Evolutionary conservation across 192 early-diverging fungal genomes (phyloP).

Genomic region (Pilobolus umbonatus): DNA sequence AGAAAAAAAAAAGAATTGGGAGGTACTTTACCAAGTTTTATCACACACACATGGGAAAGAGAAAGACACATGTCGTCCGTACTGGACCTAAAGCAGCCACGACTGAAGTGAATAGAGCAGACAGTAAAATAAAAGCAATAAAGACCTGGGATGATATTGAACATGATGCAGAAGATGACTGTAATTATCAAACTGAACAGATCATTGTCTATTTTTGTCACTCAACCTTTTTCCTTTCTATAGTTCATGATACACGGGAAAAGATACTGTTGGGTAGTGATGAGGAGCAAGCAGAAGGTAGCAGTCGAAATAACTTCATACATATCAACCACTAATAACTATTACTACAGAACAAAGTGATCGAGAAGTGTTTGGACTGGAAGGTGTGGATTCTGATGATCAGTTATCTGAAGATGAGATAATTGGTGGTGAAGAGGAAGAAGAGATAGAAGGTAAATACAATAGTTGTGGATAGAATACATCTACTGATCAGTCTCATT

Average conservation of each 20-base stretch:
- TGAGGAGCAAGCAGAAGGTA: constrained; percentile 9
- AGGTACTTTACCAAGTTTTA: too few relatives aligned
- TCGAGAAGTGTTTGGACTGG: constrained; percentile 75
- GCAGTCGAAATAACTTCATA: background rate
- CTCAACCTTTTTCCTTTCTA: background rate
- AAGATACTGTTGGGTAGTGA: constrained; percentile 46
- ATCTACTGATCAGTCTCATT: constrained; percentile 14
- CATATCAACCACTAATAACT: background rate
- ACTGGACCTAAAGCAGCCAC: too few relatives aligned
- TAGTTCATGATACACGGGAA: constrained; percentile 43
- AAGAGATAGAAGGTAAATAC: constrained; percentile 20
- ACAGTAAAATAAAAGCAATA: constrained; percentile 55
- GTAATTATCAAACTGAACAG: constrained; percentile 37
- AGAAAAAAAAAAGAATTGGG: too few relatives aligned
- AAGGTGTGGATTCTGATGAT: constrained; percentile 52
- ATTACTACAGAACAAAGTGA: constrained; percentile 53
- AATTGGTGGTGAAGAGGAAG: constrained; percentile 16
- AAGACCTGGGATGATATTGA: constrained; percentile 70
- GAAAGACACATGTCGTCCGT: constrained; percentile 23
- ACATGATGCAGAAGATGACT: constrained; percentile 73
- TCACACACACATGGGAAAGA: constrained; percentile 24
- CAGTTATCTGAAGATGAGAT: constrained; percentile 31
- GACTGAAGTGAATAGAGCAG: too few relatives aligned
- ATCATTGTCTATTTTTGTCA: background rate
- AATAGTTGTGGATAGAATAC: background rate